Evolutionary conservation across 192 early-diverging fungal genomes (phyloP).

Genomic region (Coemansia guatemalensis): DNA sequence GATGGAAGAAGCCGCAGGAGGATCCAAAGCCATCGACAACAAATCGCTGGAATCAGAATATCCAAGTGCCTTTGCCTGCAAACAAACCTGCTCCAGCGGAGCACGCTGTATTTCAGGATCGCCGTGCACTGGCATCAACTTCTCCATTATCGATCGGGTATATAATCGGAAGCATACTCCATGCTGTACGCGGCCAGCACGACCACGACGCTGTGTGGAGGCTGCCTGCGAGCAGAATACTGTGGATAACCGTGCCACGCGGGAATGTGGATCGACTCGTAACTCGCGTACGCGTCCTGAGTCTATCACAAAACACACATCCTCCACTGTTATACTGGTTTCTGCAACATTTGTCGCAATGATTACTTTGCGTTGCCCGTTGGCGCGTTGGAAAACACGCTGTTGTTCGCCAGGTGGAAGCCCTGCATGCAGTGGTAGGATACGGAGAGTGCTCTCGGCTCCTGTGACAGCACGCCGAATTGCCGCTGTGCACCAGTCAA

Average conservation of each 20-base stretch:
- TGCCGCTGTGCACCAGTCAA: constrained; percentile 65
- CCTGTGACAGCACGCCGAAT: constrained; percentile 16
- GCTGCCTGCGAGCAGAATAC: constrained; percentile 58
- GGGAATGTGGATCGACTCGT: constrained; percentile 54
- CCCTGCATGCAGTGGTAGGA: constrained; percentile 65
- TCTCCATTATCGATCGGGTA: constrained; percentile 46
- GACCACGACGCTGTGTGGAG: constrained; percentile 68
- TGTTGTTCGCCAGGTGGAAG: constrained; percentile 58
- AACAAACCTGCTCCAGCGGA: constrained; percentile 83
- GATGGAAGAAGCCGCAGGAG: constrained; percentile 61
- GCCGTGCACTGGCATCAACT: constrained; percentile 59
- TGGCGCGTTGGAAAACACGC: constrained; percentile 42
- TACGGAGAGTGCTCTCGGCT: constrained; percentile 3
- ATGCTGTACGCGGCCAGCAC: constrained; percentile 77
- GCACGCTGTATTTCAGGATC: constrained; percentile 77
- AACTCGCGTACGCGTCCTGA: constrained; percentile 67
- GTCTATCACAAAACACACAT: constrained; percentile 72
- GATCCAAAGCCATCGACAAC: constrained; percentile 61
- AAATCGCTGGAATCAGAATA: constrained; percentile 58
- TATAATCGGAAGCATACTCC: constrained; percentile 81
- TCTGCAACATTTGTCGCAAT: constrained; percentile 92
- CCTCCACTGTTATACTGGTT: constrained; percentile 63
- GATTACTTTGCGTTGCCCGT: constrained; percentile 73
- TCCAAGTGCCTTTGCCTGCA: constrained; percentile 68
- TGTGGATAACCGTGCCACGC: constrained; percentile 62